A percentile compares a stretch with the other conserved stretches of the same genome.
Evolutionary conservation across 306 rosid genomes (phyloP).

Genomic region (Inga oerstediana): DNA sequence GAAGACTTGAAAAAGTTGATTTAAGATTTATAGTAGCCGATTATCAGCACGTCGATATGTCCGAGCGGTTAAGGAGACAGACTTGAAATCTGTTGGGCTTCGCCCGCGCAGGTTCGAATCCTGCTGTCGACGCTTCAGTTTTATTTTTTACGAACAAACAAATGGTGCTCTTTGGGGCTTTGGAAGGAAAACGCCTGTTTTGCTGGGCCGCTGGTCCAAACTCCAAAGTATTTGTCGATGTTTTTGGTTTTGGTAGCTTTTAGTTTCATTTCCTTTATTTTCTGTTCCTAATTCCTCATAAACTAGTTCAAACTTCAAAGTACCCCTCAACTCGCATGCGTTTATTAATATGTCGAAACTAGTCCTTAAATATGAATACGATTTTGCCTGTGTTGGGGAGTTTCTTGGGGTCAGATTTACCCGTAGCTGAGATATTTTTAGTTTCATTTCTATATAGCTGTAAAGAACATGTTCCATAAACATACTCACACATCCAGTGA

Average conservation of each 20-base stretch:
- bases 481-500: too few relatives aligned
- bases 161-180: neutral
- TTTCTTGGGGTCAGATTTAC: neutral
- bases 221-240: too few relatives aligned
- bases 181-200: neutral
- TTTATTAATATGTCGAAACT: neutral
- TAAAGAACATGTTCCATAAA: neutral
- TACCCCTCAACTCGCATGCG: neutral
- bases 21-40: too few relatives aligned
- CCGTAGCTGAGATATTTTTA: neutral
- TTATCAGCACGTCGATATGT: neutral
- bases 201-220: neutral
- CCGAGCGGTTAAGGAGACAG: conserved; percentile 24
- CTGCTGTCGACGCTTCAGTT: neutral
- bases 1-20: too few relatives aligned
- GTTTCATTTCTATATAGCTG: neutral
- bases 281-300: too few relatives aligned
- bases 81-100: conserved; percentile 24
- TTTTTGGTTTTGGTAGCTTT: too few relatives aligned
- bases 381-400: too few relatives aligned
- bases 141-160: neutral
- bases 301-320: neutral
- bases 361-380: neutral
- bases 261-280: neutral
- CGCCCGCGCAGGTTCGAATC: conserved; percentile 26